Base-by-base conservation (phyloP, 495 filamentous ascomycete species). In the Elasticomyces elasticus region DNA sequence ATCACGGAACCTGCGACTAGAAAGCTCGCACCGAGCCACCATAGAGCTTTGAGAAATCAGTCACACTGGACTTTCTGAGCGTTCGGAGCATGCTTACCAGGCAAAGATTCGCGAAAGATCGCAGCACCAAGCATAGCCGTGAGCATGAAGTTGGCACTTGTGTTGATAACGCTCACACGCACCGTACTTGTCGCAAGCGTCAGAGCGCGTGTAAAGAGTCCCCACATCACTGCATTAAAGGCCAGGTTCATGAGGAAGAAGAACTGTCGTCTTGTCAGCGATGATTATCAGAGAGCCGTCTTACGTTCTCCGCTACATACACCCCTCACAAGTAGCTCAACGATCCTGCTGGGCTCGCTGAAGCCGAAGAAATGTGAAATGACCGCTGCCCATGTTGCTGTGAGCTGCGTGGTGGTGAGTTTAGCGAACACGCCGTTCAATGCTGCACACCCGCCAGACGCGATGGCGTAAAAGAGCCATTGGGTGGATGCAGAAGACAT, bases 361-460 rank as follows among this genome's bases (percentile, higher is more conserved):
- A 88, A 55, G 3, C 78, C 77, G 37, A 95, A 67, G n/a, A 76
- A 27, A 9, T 72, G 66, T 1, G 87, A 80, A 52, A 95, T 71
- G 17, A 72, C 69, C 23, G 72, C 67, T 17, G 88, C 82, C 60
- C 91, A 77, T 30, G 71, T 75, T 12, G 83, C 76, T 5, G 91
- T 95, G 44, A 95, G 77, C 23, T 81, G 74, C 22, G 89, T 94
- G 1, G 91, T 97, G 33, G 89, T 94, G 51, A 98, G 72, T 68
- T 96, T 98, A 0, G 92, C 92, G 71, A 97, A 98, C 23, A 95
- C 84, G 27, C 92, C 91, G 62, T 98, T 98, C 61, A 92, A 80
- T 31, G 89, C 88, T 13, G 92, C 92, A 67, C 89, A 96, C 9
- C 84, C 81, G 31, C 92, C 92, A 67, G 86, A 92, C 35, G 86